Evolutionary conservation across 1,284 basidiomycete species (phyloP), one percentile per base, ranked within the genome.

Genomic region (Microbotryomycetes sp.): DNA sequence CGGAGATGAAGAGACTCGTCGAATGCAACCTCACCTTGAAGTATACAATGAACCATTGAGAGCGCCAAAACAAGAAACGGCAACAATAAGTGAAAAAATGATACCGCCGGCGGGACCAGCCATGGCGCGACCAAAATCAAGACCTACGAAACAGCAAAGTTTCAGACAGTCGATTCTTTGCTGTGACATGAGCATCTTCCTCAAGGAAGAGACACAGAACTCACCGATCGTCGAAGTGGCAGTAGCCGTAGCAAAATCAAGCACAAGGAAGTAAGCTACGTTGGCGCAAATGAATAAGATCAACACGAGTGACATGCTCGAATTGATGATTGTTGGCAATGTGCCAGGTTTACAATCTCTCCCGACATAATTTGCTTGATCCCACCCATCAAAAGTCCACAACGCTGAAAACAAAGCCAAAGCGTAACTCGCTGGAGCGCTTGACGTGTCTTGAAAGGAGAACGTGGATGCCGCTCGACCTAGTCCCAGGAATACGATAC

Each of bases 361-460:
- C 1, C 73, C 73, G 5, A 79, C 74, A 59, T 75, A 78, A 53
- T 74, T 75, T 19, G 83, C 84, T 47, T 78, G 75, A 53, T 92
- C 90, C 74, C 75, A 78, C 3, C 77, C 76, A 53, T 76, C 75
- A 49, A 72, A 77, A 0, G 74, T 73, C 92, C 92, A 98, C 1
- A 98, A 77, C 0, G 92, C 92, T 14, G 90, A 94, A 77, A 97
- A 99, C 3, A 97, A 78, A 0, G 94, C 96, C 14, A 98, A 80
- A 4, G 94, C 92, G 76, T 92, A 98, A 3, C 85, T 80, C 3
- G 89, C 87, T 1, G 89, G 87, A 62, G 87, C 87, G 6, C 74
- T 82, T 58, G 87, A 88, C 3, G 90, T 87, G 2, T 83, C 86
- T 6, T 80, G 77, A 70, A 96, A 97, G 19, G 60, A 63, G 49